Evolutionary conservation across 768 basidiomycete species (phyloP).

Genomic region (Suillus tomentosus): DNA sequence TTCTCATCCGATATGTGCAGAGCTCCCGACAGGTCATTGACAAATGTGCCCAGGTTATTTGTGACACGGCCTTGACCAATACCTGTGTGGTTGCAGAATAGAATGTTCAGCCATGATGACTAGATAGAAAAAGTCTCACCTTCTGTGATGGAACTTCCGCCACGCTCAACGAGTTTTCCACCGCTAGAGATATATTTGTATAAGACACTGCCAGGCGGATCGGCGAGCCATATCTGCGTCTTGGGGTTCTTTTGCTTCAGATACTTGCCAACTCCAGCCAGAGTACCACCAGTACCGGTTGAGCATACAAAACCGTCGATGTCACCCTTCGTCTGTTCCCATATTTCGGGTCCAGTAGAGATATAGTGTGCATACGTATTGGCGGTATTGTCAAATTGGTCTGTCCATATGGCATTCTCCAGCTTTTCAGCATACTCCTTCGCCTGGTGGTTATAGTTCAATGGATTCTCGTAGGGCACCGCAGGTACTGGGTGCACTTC

Average conservation of each 20-base stretch:
- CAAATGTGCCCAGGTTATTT: slow-evolving; percentile 82
- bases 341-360: slow-evolving; percentile 96
- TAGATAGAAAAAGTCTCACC: slow-evolving; percentile 44
- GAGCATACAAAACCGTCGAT: slow-evolving; percentile 92
- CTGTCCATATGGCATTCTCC: slow-evolving; percentile 90
- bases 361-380: slow-evolving; percentile 87
- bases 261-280: slow-evolving; percentile 85
- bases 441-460: slow-evolving; percentile 98
- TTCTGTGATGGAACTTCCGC: slow-evolving; percentile 91
- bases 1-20: slow-evolving; percentile 87
- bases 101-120: slow-evolving; percentile 7
- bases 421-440: slow-evolving; percentile 76
- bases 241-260: slow-evolving; percentile 85
- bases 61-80: slow-evolving; percentile 98
- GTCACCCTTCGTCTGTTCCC: slow-evolving; percentile 80
- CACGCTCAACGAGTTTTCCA: slow-evolving; percentile 71
- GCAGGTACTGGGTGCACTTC: slow-evolving; percentile 97
- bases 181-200: slow-evolving; percentile 82
- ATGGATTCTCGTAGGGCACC: slow-evolving; percentile 92
- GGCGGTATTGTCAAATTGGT: slow-evolving; percentile 97
- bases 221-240: slow-evolving; percentile 91
- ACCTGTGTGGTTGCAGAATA: slow-evolving; percentile 45
- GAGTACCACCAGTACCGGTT: slow-evolving; percentile 94
- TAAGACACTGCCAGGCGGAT: slow-evolving; percentile 94
- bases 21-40: slow-evolving; percentile 78